Base-by-base conservation (phyloP, 768 basidiomycete species). In the Amanita exitialis region DNA sequence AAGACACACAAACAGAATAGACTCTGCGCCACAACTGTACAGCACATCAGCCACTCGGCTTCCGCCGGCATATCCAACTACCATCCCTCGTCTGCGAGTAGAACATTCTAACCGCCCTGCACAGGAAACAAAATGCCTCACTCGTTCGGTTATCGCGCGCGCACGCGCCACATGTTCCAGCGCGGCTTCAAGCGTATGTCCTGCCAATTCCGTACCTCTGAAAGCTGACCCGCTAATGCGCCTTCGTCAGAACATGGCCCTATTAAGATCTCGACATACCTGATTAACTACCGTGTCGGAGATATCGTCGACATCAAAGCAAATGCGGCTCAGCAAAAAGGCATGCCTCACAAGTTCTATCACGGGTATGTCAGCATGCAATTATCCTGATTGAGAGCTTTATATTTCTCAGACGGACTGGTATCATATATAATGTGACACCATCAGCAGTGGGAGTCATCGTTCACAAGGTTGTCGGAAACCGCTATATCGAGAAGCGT, bases 291-390 rank as follows among this genome's bases (percentile, higher is more conserved):
- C 82, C 82, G 82, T 59, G 82, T 98, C 59, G 96, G 96, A 56
- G 96, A 99, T 67, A 96, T 98, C 61, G 96, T 99, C 61, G 96
- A 99, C 75, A 98, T 99, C 81, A 97, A 96, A 77, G 95, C 95
- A 59, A 98, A 99, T 66, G 82, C 94, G 54, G 90, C 96, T 39
- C 90, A 96, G 72, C 96, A 99, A 83, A 95, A 94, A 86, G 96
- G 96, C 71, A 96, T 98, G 92, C 94, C 94, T 69, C 95, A 97
- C 79, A 97, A 97, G 74, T 94, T 79, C 80, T 93, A 93, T 78
- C 91, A 93, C 61, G 91, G 90, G 92, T 93, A 57, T 60, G 90
- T 82, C 36, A 32, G 21, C 45, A 9, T 46, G 32, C 34, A 23
- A 53, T 50, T 45, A 48, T 13, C n/a, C 16, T 43, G 51, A 25